Evolutionary conservation across 176 grass and related monocot genomes (phyloP).

Genomic region (Avena atlantica): DNA sequence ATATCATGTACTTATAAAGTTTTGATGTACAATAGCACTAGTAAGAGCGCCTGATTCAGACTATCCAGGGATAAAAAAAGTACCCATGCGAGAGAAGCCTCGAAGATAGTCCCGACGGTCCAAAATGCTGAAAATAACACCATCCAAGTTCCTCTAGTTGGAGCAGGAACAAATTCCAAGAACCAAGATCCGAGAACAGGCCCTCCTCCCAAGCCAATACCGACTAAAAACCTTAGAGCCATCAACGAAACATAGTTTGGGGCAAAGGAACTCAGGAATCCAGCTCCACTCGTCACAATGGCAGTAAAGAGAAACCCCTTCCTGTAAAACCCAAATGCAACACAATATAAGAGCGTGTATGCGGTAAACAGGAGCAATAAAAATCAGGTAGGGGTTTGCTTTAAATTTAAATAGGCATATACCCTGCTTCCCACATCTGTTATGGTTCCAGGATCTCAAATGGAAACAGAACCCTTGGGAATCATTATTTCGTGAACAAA

Average conservation of each 20-base stretch:
- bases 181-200: constrained; percentile 97
- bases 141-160: constrained; percentile 96
- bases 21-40: not conserved
- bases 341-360: constrained; percentile 27
- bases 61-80: not conserved
- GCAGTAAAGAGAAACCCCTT: constrained; percentile 97
- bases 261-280: constrained; percentile 80
- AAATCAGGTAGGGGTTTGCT: constrained; percentile 9
- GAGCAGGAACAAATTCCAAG: constrained; percentile 95
- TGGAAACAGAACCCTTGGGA: not conserved
- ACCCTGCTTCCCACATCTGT: not conserved
- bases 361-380: constrained; percentile 15
- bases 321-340: constrained; percentile 61
- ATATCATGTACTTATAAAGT: not conserved
- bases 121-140: constrained; percentile 90
- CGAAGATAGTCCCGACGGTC: constrained; percentile 93
- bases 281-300: constrained; percentile 79
- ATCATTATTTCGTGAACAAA: not conserved
- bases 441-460: constrained; percentile 11
- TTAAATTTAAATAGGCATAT: constrained; percentile 3
- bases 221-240: constrained; percentile 83
- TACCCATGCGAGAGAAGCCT: constrained; percentile 99
- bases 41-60: not conserved
- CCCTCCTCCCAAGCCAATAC: constrained; percentile 90
- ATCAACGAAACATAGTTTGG: constrained; percentile 82